phyloP scores from a whole-genome alignment of 23 red algal genomes.

The Cyanidiococcus yangmingshanensis region DNA sequence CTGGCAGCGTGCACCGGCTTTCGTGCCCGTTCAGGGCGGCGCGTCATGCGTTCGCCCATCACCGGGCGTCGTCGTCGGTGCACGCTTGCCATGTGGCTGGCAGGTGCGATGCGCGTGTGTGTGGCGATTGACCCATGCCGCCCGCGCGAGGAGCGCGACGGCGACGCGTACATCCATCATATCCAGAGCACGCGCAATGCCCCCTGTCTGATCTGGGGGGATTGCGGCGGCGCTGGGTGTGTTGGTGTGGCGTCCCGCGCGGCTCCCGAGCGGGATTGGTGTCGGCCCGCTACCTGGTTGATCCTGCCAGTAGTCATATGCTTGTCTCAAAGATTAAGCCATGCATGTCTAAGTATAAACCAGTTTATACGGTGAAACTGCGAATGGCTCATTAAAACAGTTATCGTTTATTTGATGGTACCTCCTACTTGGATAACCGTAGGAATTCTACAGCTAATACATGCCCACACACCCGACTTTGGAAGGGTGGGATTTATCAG shows the following conservation, averaged over 20 bases:
- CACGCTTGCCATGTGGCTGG: too few species aligned
- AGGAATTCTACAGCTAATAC: constrained; percentile 91
- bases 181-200: too few species aligned
- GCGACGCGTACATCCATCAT: too few species aligned
- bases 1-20: too few species aligned
- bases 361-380: constrained; percentile 61
- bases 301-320: constrained; percentile 62
- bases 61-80: too few species aligned
- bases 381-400: constrained; percentile 84
- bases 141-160: too few species aligned
- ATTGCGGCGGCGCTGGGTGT: background rate
- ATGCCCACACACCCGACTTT: constrained; percentile 28
- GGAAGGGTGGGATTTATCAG: constrained; percentile 38
- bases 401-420: constrained; percentile 43
- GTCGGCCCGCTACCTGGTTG: constrained; percentile 39
- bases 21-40: too few species aligned
- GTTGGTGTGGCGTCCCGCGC: background rate
- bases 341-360: constrained; percentile 80
- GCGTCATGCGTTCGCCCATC: too few species aligned
- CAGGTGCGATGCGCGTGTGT: background rate
- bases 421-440: constrained; percentile 55
- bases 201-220: too few species aligned
- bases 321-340: constrained; percentile 39
- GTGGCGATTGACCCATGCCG: too few species aligned
- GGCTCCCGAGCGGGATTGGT: background rate